These are phyloP conservation scores for Saturnispora diversa DNA, from an alignment of 805 yeast species.

Conservation along the genomic window DNA sequence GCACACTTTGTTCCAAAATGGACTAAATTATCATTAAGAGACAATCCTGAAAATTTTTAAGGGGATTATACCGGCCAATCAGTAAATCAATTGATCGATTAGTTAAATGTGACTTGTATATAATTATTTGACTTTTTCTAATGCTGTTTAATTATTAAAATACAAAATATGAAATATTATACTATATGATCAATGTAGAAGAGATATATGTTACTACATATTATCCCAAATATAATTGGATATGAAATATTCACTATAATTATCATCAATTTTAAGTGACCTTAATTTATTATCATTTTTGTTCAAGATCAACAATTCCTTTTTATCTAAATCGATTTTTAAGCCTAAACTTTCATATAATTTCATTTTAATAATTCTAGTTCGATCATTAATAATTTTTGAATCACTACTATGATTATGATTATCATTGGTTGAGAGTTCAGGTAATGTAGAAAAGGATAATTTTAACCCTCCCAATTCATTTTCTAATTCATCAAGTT, in stretches of 20 bases:
- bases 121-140: too few relatives aligned
- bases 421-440: neutral
- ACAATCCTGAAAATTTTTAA: conserved; percentile 65
- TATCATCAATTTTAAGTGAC: conserved; percentile 41
- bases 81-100: too few relatives aligned
- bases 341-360: conserved; percentile 56
- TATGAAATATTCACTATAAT: conserved; percentile 59
- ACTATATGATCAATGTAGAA: too few relatives aligned
- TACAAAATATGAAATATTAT: too few relatives aligned
- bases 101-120: too few relatives aligned
- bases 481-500: conserved; percentile 28
- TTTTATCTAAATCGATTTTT: conserved; percentile 34
- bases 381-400: conserved; percentile 33
- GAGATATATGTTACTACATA: conserved; percentile 22
- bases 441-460: conserved; percentile 9
- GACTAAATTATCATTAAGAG: conserved; percentile 78
- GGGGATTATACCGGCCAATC: neutral
- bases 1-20: conserved; percentile 85
- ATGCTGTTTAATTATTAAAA: too few relatives aligned
- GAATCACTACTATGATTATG: conserved; percentile 20
- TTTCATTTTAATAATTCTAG: conserved; percentile 43
- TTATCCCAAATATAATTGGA: conserved; percentile 77
- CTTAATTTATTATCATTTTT: conserved; percentile 39
- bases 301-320: conserved; percentile 42
- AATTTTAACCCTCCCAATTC: conserved; percentile 20